Percentiles rank a stretch among this genome's conserved stretches.
Conservation (phyloP, 345 rosid species). For the Salix dunnii region DNA sequence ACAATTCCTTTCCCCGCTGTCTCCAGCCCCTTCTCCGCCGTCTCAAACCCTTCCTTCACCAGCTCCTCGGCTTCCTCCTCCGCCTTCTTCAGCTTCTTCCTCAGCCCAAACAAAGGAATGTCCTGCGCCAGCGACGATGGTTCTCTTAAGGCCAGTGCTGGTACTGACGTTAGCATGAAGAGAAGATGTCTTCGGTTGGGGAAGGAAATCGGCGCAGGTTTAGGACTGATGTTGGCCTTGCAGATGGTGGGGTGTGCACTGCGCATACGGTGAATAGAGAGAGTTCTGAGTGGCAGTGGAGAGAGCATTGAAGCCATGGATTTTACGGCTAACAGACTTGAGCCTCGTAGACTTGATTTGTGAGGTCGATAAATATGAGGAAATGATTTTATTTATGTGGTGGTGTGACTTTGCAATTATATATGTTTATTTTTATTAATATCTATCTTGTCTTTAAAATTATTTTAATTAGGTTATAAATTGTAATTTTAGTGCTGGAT, state of each 20-base stretch:
- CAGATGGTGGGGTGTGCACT: slow-evolving; percentile 25
- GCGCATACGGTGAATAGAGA: slow-evolving; percentile 18
- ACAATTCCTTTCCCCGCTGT: slow-evolving; percentile 38
- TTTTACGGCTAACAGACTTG: neutral
- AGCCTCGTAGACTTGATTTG: neutral
- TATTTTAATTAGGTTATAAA: no score
- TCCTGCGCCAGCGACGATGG: slow-evolving; percentile 47
- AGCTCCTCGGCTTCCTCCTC: slow-evolving; percentile 72
- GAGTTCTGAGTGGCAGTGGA: slow-evolving; percentile 17
- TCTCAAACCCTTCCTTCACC: slow-evolving; percentile 62
- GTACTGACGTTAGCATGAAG: slow-evolving; percentile 49
- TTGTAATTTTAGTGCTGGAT: no score
- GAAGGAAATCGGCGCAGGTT: slow-evolving; percentile 21
- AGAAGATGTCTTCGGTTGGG: slow-evolving; percentile 51
- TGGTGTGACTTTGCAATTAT: no score
- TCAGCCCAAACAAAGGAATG: slow-evolving; percentile 69
- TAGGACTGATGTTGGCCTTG: slow-evolving; percentile 19
- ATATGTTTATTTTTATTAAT: no score
- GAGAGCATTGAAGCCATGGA: slow-evolving; percentile 53
- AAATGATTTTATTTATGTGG: no score
- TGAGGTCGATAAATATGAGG: neutral
- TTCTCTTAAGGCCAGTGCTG: slow-evolving; percentile 34
- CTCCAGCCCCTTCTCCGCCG: slow-evolving; percentile 48
- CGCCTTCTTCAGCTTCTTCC: slow-evolving; percentile 66
- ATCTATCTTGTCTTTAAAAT: no score